Percentiles rank a stretch among this genome's conserved stretches.
Evolutionary conservation across 129 eudicot genomes (phyloP).

Genomic region (Cynara cardunculus): DNA sequence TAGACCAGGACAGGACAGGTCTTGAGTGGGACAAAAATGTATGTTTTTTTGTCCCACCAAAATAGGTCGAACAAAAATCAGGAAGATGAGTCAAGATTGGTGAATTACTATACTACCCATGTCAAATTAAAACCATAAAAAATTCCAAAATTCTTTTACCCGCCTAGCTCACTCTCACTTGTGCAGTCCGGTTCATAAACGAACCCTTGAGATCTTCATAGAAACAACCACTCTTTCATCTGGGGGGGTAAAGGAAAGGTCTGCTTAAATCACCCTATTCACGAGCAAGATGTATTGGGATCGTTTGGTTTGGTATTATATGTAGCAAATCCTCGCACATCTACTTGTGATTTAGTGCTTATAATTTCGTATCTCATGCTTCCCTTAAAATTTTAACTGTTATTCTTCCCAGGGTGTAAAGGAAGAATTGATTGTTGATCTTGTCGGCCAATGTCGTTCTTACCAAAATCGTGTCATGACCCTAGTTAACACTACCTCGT

Average conservation of each 20-base stretch:
- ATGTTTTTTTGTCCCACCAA: neutral
- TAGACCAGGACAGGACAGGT: neutral
- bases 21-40: too few relatives aligned
- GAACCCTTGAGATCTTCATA: too few relatives aligned
- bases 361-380: neutral
- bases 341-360: neutral
- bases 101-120: neutral
- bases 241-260: too few relatives aligned
- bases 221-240: too few relatives aligned
- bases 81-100: neutral
- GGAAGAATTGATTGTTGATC: slow-evolving; percentile 80
- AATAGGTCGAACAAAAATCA: neutral
- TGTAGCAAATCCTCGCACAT: neutral
- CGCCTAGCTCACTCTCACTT: too few relatives aligned
- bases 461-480: slow-evolving; percentile 83
- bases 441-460: slow-evolving; percentile 80
- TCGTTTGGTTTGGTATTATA: neutral
- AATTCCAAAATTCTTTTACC: neutral
- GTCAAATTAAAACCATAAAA: neutral
- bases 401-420: slow-evolving; percentile 52
- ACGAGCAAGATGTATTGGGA: neutral
- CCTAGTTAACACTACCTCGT: slow-evolving; percentile 71
- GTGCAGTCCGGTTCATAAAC: too few relatives aligned
- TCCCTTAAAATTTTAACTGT: neutral
- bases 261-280: too few relatives aligned